Percentiles rank a stretch among this genome's conserved stretches.
Conservation (phyloP, 202 grass and related monocot species). For the Carex arenaria region DNA sequence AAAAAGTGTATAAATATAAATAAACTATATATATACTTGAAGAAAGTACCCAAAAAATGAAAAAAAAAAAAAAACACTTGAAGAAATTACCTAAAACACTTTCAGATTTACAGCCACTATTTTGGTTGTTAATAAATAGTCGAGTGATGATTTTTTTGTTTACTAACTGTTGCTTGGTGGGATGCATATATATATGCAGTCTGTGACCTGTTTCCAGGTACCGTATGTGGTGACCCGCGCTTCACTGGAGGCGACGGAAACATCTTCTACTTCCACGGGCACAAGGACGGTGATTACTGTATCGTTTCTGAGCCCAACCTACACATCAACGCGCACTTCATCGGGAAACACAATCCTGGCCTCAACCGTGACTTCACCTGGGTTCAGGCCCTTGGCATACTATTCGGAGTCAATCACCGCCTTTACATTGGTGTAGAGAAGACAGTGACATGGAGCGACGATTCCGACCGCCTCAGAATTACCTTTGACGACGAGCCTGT, state of each 20-base stretch:
- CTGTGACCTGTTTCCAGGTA: constrained; percentile 33
- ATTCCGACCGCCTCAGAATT: constrained; percentile 31
- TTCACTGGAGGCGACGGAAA: constrained; percentile 60
- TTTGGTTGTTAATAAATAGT: too few species aligned
- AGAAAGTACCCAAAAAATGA: background rate
- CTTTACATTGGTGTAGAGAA: constrained; percentile 36
- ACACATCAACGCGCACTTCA: constrained; percentile 70
- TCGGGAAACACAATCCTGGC: constrained; percentile 41
- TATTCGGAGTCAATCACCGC: constrained; percentile 32
- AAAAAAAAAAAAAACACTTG: too few species aligned
- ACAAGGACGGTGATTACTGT: constrained; percentile 44
- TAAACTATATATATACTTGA: background rate
- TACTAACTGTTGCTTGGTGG: background rate
- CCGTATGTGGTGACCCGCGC: constrained; percentile 44
- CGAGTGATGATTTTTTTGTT: background rate
- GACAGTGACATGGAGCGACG: constrained; percentile 28
- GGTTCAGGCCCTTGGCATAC: constrained; percentile 52
- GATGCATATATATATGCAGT: constrained; percentile 21
- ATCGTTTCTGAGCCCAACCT: constrained; percentile 44
- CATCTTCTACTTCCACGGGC: constrained; percentile 74
- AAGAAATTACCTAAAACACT: background rate
- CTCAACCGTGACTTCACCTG: constrained; percentile 72
- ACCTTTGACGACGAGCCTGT: constrained; percentile 35
- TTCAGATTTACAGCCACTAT: background rate
- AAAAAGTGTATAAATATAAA: background rate